A percentile compares a stretch with the other conserved stretches of the same genome.
Evolutionary conservation across 371 early-diverging fungal species (phyloP).

Genomic region (Mycotypha africana): DNA sequence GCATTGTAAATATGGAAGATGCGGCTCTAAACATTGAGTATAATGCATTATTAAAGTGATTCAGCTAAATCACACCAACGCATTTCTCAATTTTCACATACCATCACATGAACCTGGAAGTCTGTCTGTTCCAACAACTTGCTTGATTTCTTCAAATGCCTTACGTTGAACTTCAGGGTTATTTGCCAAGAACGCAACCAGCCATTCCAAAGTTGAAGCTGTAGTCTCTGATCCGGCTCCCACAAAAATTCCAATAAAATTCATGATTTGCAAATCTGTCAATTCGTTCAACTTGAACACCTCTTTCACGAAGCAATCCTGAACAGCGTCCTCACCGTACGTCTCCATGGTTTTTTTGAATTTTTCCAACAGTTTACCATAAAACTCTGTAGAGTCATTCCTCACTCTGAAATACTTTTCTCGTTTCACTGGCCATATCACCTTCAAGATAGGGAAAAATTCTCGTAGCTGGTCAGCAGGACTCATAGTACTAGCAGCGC

Average conservation of each 20-base stretch:
- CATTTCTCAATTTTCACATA: constrained; percentile 1
- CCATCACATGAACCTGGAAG: constrained; percentile 34
- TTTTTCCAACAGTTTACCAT: constrained; percentile 20
- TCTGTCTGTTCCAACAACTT: constrained; percentile 21
- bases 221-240: constrained; percentile 48
- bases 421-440: constrained; percentile 13
- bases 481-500: constrained; percentile 22
- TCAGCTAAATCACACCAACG: too few species aligned
- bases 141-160: constrained; percentile 33
- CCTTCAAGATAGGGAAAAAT: constrained; percentile 38
- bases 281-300: constrained; percentile 21
- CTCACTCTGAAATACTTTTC: constrained; percentile 13
- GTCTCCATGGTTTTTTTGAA: too few species aligned
- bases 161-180: constrained; percentile 38
- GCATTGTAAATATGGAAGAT: constrained; percentile 37
- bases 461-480: constrained; percentile 35
- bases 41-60: too few species aligned
- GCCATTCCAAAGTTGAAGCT: constrained; percentile 38
- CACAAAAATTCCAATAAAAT: constrained; percentile 33
- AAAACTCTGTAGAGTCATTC: constrained; percentile 17
- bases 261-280: constrained; percentile 28
- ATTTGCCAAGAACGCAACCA: constrained; percentile 34
- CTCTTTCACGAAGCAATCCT: constrained; percentile 34
- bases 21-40: constrained; percentile 21
- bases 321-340: background rate